Base-by-base conservation (phyloP, 2,329 filamentous ascomycete genomes). In the Aspergillus ibericus region DNA sequence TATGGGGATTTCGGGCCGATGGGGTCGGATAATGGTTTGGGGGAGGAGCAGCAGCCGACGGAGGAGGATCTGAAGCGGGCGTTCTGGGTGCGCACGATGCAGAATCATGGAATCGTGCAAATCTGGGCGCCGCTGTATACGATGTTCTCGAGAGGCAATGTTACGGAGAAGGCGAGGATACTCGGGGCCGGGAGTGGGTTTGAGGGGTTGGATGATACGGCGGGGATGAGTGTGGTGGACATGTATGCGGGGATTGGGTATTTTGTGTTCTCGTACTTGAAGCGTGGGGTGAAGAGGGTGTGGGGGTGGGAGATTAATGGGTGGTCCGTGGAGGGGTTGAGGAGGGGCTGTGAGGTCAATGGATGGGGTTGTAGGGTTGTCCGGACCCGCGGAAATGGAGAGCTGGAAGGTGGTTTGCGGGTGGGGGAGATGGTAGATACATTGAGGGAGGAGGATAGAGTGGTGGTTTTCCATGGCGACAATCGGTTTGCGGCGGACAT, bases 191-290 rank as follows among this genome's bases (percentile, higher is more conserved):
- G 18, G 7, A 70, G 7, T 6, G 66, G 56, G 13, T 73, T 79
- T 61, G 76, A 69, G 51, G 70, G 72, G 6, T 48, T 75, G 25
- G 52, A 55, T 15, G 68, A 66, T 22, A 60, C 73, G 42, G 58
- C 25, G 13, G 68, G 74, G 25, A 68, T 75, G 18, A 72, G 73
- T 51, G 78, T 80, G 0, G 84, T 96, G 0, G 93, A 98, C 73
- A 78, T 98, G 59, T 97, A 96, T 77, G 91, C 90, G 0, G 93
- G 93, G 0, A 96, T 97, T 63, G 93, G 93, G 5, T 97, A 97
- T 76, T 97, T 98, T 75, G 85, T 89, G 3, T 96, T 97, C 70
- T 90, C 86, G 32, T 97, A 96, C 75, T 83, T 88, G 6, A 82
- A 80, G 59, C 83, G 88, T 16, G 92, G 91, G 0, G 78, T 93